Evolutionary conservation across 2,329 filamentous ascomycete genomes (phyloP), one percentile per base, ranked within the genome.

Genomic region (Penicillium sp.): DNA sequence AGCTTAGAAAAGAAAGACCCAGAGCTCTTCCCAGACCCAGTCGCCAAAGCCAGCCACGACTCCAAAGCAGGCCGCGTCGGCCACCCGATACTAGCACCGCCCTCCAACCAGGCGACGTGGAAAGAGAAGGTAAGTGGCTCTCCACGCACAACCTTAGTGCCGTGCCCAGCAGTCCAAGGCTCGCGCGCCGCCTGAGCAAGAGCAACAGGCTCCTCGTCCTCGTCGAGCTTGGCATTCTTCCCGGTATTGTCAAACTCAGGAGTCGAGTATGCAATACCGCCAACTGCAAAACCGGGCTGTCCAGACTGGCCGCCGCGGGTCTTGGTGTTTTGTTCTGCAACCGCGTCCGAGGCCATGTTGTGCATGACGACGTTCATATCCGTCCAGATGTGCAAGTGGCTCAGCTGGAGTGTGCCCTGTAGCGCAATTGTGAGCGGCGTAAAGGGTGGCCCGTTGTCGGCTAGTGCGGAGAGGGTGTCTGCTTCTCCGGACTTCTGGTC

Each of bases 341-440:
- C 65, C 13, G 60, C 63, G 31, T 61, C 64, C 15, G 56, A 75
- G 29, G 64, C 63, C 40, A 75, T 69, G 35, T 68, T 78, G 59
- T 93, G 94, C 63, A 97, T 81, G 52, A 97, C 80, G 58, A 97
- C 86, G 71, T 97, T 97, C 72, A 97, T 82, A 68, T 90, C 86
- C 6, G 91, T 93, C 68, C 88, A 89, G 63, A 99, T 85, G 76
- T 97, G 94, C 65, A 99, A 80, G 73, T 97, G 94, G 72, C 86
- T 91, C 48, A 87, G 79, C 75, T 99, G 92, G 21, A 97, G 80
- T 0, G 90, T 96, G 2, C 94, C 94, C 13, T 92, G 88, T 18
- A 99, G 78, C 3, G 92, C 92, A 60, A 99, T 90, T 7, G 95
- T 88, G 37, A 96, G 80, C 0, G 93, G 92, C 15, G 93, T 89